Evolutionary conservation across 2,329 filamentous ascomycete genomes (phyloP).

Genomic region (Ceratocystis ficicola): DNA sequence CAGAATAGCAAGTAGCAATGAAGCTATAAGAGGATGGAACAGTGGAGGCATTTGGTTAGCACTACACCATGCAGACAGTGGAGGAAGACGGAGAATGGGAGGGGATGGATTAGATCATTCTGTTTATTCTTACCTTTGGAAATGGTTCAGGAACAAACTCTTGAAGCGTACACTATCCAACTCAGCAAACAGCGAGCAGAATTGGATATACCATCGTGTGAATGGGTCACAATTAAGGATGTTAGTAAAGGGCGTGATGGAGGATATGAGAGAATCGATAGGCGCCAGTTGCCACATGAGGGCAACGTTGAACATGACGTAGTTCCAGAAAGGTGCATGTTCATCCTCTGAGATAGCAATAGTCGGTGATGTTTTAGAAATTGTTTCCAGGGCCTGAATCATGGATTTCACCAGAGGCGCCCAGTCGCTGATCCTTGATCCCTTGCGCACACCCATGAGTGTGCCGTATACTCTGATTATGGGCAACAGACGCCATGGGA

Average conservation of each 20-base stretch:
- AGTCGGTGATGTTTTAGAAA: constrained; percentile 33
- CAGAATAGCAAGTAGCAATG: constrained; percentile 60
- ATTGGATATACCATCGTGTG: constrained; percentile 64
- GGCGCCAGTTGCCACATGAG: constrained; percentile 64
- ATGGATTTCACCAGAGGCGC: constrained; percentile 46
- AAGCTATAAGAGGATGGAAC: constrained; percentile 41
- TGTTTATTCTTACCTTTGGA: constrained; percentile 51
- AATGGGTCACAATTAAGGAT: constrained; percentile 53
- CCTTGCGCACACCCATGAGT: constrained; percentile 68
- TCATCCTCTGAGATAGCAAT: constrained; percentile 29
- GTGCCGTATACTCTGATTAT: constrained; percentile 52
- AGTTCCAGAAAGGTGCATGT: constrained; percentile 42
- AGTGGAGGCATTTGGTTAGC: not conserved
- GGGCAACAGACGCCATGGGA: constrained; percentile 30
- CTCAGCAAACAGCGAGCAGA: constrained; percentile 70
- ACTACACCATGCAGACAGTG: not conserved
- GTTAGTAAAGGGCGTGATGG: constrained; percentile 53
- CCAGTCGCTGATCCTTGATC: constrained; percentile 64
- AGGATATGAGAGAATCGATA: constrained; percentile 64
- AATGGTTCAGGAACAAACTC: constrained; percentile 63
- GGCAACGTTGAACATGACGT: constrained; percentile 45
- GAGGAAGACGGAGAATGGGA: too few relatives aligned
- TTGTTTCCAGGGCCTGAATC: constrained; percentile 39
- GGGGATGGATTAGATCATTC: too few relatives aligned
- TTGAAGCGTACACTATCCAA: constrained; percentile 63